phyloP scores from a whole-genome alignment of 768 basidiomycete genomes.

The Hydnomerulius pinastri region DNA sequence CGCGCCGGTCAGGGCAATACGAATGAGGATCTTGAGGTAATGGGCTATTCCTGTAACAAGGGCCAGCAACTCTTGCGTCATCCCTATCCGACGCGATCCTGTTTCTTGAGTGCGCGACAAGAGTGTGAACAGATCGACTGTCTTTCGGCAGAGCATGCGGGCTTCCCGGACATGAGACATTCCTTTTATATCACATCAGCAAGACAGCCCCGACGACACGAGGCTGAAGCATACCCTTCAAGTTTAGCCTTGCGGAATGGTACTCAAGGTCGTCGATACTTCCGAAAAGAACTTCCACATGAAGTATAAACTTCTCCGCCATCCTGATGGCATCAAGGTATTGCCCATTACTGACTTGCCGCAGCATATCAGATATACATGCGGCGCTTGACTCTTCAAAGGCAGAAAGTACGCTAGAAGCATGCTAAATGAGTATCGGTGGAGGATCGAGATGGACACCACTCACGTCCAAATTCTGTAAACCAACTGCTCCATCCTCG shows the following conservation, averaged over 20 bases:
- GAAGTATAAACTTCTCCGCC: slow-evolving; percentile 98
- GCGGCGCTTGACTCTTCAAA: slow-evolving; percentile 99
- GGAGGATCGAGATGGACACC: slow-evolving; percentile 2
- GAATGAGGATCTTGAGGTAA: slow-evolving; percentile 98
- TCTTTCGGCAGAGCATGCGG: slow-evolving; percentile 97
- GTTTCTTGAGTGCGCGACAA: slow-evolving; percentile 95
- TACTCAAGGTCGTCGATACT: slow-evolving; percentile 96
- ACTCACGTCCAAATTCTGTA: slow-evolving; percentile 98
- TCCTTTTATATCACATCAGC: slow-evolving; percentile 48
- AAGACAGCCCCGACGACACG: neutral
- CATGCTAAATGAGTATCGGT: slow-evolving; percentile 9
- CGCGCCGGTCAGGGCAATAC: slow-evolving; percentile 94
- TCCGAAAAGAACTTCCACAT: slow-evolving; percentile 96
- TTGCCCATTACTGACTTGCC: slow-evolving; percentile 95
- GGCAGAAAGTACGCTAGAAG: slow-evolving; percentile 81
- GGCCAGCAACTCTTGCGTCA: slow-evolving; percentile 96
- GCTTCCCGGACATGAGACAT: slow-evolving; percentile 99
- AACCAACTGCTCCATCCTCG: slow-evolving; percentile 94
- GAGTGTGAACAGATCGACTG: slow-evolving; percentile 96
- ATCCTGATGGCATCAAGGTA: slow-evolving; percentile 96
- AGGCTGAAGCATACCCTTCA: slow-evolving; percentile 69
- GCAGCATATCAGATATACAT: slow-evolving; percentile 98
- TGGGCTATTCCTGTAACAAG: slow-evolving; percentile 99
- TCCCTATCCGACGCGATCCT: slow-evolving; percentile 86
- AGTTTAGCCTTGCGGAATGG: slow-evolving; percentile 73